Conservation (phyloP, 352 stramenopile genomes). For the Globisporangium nunn region DNA sequence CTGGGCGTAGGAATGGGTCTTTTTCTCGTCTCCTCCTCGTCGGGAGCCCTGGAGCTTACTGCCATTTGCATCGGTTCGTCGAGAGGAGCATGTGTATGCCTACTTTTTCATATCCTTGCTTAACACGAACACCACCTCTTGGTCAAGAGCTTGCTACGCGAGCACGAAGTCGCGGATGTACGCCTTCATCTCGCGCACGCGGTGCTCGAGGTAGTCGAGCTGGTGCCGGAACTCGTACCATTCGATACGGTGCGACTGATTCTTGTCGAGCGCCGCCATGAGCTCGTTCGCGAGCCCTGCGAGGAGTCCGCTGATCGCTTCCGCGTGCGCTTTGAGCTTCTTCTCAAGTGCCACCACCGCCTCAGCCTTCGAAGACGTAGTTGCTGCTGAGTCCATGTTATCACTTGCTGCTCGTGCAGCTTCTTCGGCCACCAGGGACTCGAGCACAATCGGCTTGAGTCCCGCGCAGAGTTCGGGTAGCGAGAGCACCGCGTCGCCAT, state of each 20-base stretch:
- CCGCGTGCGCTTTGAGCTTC: conserved; percentile 2
- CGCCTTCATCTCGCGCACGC: conserved; percentile 38
- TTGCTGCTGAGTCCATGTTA: neutral
- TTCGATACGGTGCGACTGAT: conserved; percentile 52
- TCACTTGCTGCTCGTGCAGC: neutral
- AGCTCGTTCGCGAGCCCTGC: conserved; percentile 45
- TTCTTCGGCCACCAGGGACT: conserved; percentile 13
- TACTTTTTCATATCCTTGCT: no score
- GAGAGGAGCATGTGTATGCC: no score
- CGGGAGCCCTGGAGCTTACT: no score
- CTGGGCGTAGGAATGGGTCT: conserved; percentile 68
- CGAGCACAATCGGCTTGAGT: conserved; percentile 32
- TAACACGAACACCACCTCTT: no score
- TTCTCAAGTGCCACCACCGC: conserved; percentile 4
- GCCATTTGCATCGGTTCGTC: no score
- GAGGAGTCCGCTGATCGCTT: conserved; percentile 33
- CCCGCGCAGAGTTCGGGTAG: conserved; percentile 41
- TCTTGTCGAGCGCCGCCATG: conserved; percentile 46
- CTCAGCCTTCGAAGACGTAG: neutral
- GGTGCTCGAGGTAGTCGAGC: conserved; percentile 58
- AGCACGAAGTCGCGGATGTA: conserved; percentile 42
- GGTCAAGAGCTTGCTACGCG: neutral
- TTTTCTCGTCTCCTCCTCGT: no score
- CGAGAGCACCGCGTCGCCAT: conserved; percentile 50
- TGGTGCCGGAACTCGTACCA: conserved; percentile 74